Conservation (phyloP, 768 basidiomycete genomes). For the Pleurotus tuber-regium region DNA sequence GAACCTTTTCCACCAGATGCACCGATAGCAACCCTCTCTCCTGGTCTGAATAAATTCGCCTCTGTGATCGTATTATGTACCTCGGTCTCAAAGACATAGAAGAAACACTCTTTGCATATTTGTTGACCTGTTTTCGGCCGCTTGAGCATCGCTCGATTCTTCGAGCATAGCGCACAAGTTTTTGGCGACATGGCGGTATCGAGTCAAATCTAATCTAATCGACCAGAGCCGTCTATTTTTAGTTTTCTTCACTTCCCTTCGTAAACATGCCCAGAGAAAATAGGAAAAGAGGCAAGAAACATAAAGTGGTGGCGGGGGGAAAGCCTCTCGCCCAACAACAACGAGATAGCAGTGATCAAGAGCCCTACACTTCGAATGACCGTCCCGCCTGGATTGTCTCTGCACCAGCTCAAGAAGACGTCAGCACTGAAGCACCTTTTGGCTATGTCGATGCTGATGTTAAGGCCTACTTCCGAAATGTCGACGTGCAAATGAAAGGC, state of each 20-base stretch:
- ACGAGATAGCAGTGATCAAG: too few relatives aligned
- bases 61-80: constrained; percentile 93
- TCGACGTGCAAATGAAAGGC: constrained; percentile 82
- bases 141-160: constrained; percentile 81
- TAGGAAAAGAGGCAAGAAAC: constrained; percentile 75
- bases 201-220: neutral
- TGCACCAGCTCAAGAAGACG: constrained; percentile 31
- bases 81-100: constrained; percentile 96
- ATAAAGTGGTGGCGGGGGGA: constrained; percentile 43
- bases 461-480: constrained; percentile 90
- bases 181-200: constrained; percentile 66
- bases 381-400: constrained; percentile 73
- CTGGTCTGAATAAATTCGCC: constrained; percentile 78
- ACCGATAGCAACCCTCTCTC: constrained; percentile 94
- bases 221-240: neutral
- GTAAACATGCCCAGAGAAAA: constrained; percentile 69
- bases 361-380: too few relatives aligned
- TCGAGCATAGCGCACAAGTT: constrained; percentile 73
- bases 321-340: too few relatives aligned
- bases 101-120: constrained; percentile 96
- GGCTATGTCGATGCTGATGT: constrained; percentile 87
- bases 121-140: constrained; percentile 97
- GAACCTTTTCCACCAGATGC: constrained; percentile 98
- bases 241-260: neutral
- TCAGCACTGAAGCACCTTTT: constrained; percentile 75